These are phyloP conservation scores for Clitopilus hobsonii DNA, from an alignment of 768 basidiomycete species.

Conservation along the genomic window DNA sequence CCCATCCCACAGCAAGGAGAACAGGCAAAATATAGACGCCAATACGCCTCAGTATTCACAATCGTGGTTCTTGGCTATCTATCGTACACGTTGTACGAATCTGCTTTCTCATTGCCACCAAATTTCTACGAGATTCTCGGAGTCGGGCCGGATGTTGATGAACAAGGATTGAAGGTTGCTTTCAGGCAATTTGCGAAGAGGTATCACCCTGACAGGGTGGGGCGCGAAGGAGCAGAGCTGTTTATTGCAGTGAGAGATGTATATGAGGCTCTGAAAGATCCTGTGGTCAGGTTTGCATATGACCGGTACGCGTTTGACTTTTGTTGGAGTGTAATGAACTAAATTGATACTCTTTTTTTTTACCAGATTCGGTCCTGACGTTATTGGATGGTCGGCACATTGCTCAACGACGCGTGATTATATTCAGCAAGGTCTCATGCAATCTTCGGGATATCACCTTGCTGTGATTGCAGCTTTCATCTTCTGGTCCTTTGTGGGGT, in stretches of 20 bases:
- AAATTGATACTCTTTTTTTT: not conserved
- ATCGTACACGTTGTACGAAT: conserved; percentile 56
- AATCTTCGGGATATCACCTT: conserved; percentile 63
- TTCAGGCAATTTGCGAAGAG: conserved; percentile 72
- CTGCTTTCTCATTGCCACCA: conserved; percentile 49
- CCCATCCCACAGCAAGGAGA: conserved; percentile 35
- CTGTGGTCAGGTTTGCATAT: conserved; percentile 77
- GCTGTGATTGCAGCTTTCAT: conserved; percentile 52
- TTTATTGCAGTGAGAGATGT: conserved; percentile 73
- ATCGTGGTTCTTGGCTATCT: conserved; percentile 64
- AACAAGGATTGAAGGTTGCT: conserved; percentile 59
- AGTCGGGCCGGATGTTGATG: conserved; percentile 59
- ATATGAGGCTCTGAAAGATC: conserved; percentile 76
- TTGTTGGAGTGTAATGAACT: conserved; percentile 13
- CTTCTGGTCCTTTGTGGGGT: conserved; percentile 59
- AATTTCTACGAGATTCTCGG: conserved; percentile 80
- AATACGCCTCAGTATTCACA: conserved; percentile 62
- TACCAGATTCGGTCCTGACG: conserved; percentile 72
- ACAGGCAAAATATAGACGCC: conserved; percentile 42
- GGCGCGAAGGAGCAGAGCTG: conserved; percentile 48
- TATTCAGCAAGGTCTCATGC: conserved; percentile 58
- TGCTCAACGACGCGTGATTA: conserved; percentile 71
- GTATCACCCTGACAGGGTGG: conserved; percentile 74
- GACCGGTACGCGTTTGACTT: conserved; percentile 51
- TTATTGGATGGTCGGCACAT: conserved; percentile 54